Evolutionary conservation across 257 asterid genomes (phyloP), one percentile per base, ranked within the genome.

Genomic region (Solanum corneliomulleri): DNA sequence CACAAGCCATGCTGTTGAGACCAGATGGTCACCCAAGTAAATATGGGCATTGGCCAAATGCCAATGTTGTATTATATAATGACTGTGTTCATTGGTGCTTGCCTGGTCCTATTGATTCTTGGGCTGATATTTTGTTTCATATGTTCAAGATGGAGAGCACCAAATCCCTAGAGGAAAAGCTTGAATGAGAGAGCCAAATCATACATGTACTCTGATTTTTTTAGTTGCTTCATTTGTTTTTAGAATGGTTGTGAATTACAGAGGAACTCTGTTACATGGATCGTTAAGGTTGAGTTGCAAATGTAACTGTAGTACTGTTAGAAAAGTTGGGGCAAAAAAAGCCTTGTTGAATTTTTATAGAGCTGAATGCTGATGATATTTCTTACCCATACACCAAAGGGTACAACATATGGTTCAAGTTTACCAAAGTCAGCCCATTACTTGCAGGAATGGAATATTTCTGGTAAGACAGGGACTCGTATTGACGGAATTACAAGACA

Each of bases 11-110:
- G 92, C 31, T 88, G 23, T 47, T 91, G 86, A 88, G 93, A 74
- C 92, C 93, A 45, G 93, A 91, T 68, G 93, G 93, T 18, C 93
- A 91, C 70, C 93, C 93, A 2, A 86, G 91, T 64, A 88, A 70
- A 86, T 91, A 87, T 47, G 91, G 91, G 12, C 91, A 88, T 44
- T 71, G 68, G 86, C 88, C 88, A 11, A 42, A 80, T 11, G 92
- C 68, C 7, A 90, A 90, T 62, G 89, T 87, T 71, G 86, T 91
- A 7, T 44, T 88, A 87, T 62, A 86, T 41, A 91, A 90, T 85
- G 93, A 91, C 15, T 91, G 93, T 77, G 90, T 89, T 6, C 90
- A 90, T n/a, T 91, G 93, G 93, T 91, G 93, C 86, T 90, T 91
- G 86, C 92, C 93, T 3, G 92, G 92, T n/a, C 93, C 93, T 29